Percentiles rank a stretch among this genome's conserved stretches.
Evolutionary conservation across 2,329 filamentous ascomycete species (phyloP).

Genomic region (Clonostachys rosea): DNA sequence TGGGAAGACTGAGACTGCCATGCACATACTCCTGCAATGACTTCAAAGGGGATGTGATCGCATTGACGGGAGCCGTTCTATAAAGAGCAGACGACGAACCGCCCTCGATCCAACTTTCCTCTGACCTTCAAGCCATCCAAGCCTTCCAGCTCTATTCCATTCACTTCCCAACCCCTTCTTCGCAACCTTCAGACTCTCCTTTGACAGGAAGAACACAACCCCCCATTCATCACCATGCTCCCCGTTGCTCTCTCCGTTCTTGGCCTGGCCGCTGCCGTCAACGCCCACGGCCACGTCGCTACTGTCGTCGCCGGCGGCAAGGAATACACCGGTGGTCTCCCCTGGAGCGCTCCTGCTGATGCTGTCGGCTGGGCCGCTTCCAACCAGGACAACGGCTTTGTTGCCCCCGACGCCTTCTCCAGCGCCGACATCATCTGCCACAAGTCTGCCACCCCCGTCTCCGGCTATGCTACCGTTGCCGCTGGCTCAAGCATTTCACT

Average conservation of each 20-base stretch:
- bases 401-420: conserved; percentile 32
- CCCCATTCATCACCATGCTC: conserved; percentile 5
- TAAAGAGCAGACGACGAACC: too few species aligned
- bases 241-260: conserved; percentile 10
- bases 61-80: too few species aligned
- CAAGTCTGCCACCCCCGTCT: conserved; percentile 30
- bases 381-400: conserved; percentile 36
- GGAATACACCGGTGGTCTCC: conserved; percentile 22
- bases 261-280: conserved; percentile 13
- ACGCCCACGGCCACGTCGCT: conserved; percentile 19
- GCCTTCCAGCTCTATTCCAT: too few species aligned
- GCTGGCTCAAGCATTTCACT: conserved; percentile 54
- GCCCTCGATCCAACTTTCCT: too few species aligned
- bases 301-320: conserved; percentile 14
- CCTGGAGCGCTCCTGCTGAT: conserved; percentile 15
- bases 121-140: too few species aligned
- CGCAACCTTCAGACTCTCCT: neutral
- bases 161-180: neutral
- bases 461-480: conserved; percentile 36
- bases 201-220: neutral
- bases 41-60: too few species aligned
- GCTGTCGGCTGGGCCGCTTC: conserved; percentile 26
- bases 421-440: conserved; percentile 43
- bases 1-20: too few species aligned
- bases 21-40: too few species aligned